These are phyloP conservation scores for Cyberlindnera nakhonratchasimensis DNA, from an alignment of 805 yeast species.

Conservation along the genomic window DNA sequence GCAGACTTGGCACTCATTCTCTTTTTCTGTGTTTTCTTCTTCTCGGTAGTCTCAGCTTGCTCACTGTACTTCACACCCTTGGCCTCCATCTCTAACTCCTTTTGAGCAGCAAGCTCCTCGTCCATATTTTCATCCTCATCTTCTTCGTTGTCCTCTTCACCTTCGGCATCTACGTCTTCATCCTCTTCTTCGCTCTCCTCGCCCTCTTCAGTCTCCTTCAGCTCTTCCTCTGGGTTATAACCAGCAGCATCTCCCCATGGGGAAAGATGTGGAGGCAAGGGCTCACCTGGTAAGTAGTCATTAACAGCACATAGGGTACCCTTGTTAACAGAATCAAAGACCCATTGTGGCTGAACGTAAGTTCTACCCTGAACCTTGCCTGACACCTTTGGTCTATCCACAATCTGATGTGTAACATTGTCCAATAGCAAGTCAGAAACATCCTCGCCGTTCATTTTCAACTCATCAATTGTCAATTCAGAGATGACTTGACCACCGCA, in stretches of 20 bases:
- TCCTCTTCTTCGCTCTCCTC: constrained; percentile 47
- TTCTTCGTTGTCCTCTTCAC: constrained; percentile 43
- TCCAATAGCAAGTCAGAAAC: constrained; percentile 52
- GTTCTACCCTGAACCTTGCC: constrained; percentile 87
- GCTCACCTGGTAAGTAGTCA: constrained; percentile 88
- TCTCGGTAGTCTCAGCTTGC: constrained; percentile 30
- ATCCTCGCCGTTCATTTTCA: constrained; percentile 35
- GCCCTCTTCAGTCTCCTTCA: constrained; percentile 38
- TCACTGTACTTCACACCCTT: constrained; percentile 80
- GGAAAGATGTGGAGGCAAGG: constrained; percentile 92
- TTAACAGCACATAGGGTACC: constrained; percentile 70
- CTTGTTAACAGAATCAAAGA: constrained; percentile 87
- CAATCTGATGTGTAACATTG: constrained; percentile 85
- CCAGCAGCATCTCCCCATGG: constrained; percentile 98
- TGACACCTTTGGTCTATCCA: constrained; percentile 82
- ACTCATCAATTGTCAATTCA: constrained; percentile 83
- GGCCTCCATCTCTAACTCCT: constrained; percentile 88
- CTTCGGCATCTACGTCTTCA: constrained; percentile 51
- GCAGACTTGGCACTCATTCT: constrained; percentile 39
- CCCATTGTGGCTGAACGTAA: constrained; percentile 97
- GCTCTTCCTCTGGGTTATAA: constrained; percentile 73
- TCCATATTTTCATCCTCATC: constrained; percentile 45
- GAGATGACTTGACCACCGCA: constrained; percentile 84
- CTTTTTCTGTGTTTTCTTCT: constrained; percentile 26
- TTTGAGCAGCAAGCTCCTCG: constrained; percentile 48